Evolutionary conservation across 768 basidiomycete species (phyloP).

Genomic region (Ramaria sp.): DNA sequence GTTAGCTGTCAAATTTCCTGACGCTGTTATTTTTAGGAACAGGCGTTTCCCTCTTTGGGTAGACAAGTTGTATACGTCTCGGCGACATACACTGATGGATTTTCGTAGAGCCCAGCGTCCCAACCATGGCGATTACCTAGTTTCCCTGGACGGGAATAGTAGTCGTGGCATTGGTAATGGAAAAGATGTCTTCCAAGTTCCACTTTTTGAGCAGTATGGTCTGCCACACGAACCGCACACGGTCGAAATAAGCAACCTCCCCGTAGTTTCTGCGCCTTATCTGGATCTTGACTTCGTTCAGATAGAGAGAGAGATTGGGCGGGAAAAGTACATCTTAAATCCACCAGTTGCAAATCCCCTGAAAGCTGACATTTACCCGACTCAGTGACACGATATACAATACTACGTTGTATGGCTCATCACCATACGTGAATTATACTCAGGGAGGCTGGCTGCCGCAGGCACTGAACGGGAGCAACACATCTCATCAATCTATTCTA

Average conservation of each 20-base stretch:
- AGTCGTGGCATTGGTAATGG: conserved; percentile 13
- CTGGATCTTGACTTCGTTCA: conserved; percentile 42
- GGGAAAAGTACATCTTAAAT: background rate
- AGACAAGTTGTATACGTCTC: too few species aligned
- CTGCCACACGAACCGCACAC: conserved; percentile 27
- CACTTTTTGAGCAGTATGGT: conserved; percentile 26
- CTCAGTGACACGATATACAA: background rate
- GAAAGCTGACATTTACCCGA: too few species aligned
- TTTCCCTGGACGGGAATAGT: conserved; percentile 27
- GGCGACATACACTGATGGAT: background rate
- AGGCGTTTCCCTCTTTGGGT: conserved; percentile 5
- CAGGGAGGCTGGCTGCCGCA: background rate
- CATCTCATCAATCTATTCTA: background rate
- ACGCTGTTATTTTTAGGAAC: background rate
- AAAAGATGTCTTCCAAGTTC: conserved; percentile 28
- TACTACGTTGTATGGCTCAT: background rate
- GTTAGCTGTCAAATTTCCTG: background rate
- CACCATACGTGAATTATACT: background rate
- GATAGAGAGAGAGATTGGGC: conserved; percentile 1
- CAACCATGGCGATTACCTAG: conserved; percentile 36
- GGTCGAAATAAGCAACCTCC: conserved; percentile 25
- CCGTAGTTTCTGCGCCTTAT: conserved; percentile 12
- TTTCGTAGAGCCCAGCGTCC: conserved; percentile 28
- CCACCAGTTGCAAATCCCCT: too few species aligned
- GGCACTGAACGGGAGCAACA: conserved; percentile 4